phyloP scores from a whole-genome alignment of 2,329 filamentous ascomycete genomes.

The Tolypocladium capitatum region DNA sequence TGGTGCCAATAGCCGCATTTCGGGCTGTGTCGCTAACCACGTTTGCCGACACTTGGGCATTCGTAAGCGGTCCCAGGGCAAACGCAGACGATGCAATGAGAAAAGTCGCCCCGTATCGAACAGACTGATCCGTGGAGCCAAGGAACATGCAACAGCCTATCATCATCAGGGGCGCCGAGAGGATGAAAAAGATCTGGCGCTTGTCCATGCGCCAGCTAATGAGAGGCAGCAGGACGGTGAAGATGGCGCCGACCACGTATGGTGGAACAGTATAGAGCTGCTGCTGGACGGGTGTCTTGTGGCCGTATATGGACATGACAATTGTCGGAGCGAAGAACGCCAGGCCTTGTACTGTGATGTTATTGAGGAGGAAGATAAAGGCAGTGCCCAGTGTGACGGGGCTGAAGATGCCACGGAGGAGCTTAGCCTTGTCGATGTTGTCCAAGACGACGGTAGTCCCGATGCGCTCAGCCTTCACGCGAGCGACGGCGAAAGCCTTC shows the following conservation, averaged over 20 bases:
- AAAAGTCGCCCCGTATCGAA: slow-evolving; percentile 59
- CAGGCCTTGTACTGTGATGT: slow-evolving; percentile 58
- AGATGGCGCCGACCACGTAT: slow-evolving; percentile 55
- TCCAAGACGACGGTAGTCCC: slow-evolving; percentile 50
- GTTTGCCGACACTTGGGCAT: slow-evolving; percentile 56
- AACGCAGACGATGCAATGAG: slow-evolving; percentile 53
- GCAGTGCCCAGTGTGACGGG: slow-evolving; percentile 45
- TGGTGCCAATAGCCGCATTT: slow-evolving; percentile 50
- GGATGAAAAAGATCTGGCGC: slow-evolving; percentile 47
- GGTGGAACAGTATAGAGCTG: slow-evolving; percentile 61
- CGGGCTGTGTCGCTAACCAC: slow-evolving; percentile 59
- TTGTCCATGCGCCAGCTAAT: slow-evolving; percentile 47
- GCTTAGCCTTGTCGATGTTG: slow-evolving; percentile 44
- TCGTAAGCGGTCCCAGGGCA: slow-evolving; percentile 48
- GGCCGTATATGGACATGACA: slow-evolving; percentile 52
- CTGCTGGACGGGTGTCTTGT: slow-evolving; percentile 40
- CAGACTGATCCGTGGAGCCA: slow-evolving; percentile 33
- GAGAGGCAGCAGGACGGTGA: slow-evolving; percentile 48
- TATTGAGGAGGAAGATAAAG: slow-evolving; percentile 50
- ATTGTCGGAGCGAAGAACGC: slow-evolving; percentile 60
- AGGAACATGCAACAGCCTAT: slow-evolving; percentile 60
- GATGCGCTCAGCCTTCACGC: slow-evolving; percentile 56
- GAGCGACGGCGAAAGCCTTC: slow-evolving; percentile 51
- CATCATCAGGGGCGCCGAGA: slow-evolving; percentile 50
- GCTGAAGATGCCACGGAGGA: slow-evolving; percentile 47